Evolutionary conservation across 1,284 basidiomycete genomes (phyloP), one percentile per base, ranked within the genome.

Genomic region (Ustilago sp.): DNA sequence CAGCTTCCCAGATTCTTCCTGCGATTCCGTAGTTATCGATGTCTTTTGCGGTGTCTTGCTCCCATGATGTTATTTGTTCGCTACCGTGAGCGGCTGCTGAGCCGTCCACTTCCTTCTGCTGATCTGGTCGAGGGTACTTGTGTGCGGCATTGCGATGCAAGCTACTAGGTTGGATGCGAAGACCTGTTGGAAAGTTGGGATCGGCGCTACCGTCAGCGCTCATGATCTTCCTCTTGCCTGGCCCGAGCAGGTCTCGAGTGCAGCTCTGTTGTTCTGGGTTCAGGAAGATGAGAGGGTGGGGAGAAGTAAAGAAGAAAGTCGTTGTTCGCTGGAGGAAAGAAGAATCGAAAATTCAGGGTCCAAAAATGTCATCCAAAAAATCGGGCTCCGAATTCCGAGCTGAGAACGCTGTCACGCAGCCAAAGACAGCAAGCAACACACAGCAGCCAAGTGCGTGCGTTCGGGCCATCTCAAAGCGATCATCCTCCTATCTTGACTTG

Each of bases 1-100:
- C 83, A 0, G 84, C 83, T 57, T 86, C 84, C 81, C 84, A 86
- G 28, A 84, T 81, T 3, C 84, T 66, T 2, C 84, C 84, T 15
- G 84, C 84, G 13, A 86, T 86, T 7, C 84, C 84, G 28, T 65
- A 86, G n/a, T 57, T 34, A 12, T 74, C 68, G 55, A 86, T 86
- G 59, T 85, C 83, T 9, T 76, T 67, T 12, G 64, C 58, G 4
- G 70, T 79, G 48, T 86, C 84, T 54, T 71, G 59, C 4, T 71
- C 63, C 79, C 80, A 83, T 19, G 70, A 68, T 3, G 57, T 61
- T n/a, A 54, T 34, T 35, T 56, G 19, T 38, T 48, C 35, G 43
- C n/a, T 39, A 32, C 12, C 43, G 17, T 55, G 38, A 13, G 31
- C 15, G 45, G 56, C 35, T 31, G 34, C 19, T 7, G 50, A 47